Conservation (phyloP, 306 rosid genomes). For the Dicorynia guianensis region DNA sequence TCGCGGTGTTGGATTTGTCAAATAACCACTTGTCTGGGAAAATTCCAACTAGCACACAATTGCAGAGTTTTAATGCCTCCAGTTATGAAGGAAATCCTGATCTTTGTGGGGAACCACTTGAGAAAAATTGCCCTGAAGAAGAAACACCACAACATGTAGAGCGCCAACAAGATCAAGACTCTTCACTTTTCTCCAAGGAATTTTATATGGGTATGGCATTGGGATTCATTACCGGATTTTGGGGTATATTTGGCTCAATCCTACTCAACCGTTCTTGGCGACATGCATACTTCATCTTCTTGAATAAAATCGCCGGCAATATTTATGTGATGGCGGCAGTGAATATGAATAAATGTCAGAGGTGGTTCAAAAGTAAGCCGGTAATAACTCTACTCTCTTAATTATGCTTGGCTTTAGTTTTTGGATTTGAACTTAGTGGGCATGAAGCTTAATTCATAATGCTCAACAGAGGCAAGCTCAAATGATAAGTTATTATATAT, state of each 20-base stretch:
- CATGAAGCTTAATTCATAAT: too few relatives aligned
- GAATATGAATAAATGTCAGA: background rate
- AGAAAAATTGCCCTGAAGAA: background rate
- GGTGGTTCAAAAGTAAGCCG: background rate
- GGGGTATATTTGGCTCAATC: constrained; percentile 25
- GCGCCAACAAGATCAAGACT: too few relatives aligned
- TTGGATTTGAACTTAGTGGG: too few relatives aligned
- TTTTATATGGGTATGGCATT: constrained; percentile 30
- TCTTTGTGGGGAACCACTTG: constrained; percentile 4
- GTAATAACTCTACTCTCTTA: background rate
- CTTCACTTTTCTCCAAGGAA: background rate
- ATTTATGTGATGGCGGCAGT: background rate
- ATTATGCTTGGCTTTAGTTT: background rate
- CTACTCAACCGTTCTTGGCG: constrained; percentile 9
- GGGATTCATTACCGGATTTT: constrained; percentile 18
- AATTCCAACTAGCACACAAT: background rate
- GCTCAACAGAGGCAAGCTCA: too few relatives aligned
- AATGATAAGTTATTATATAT: too few relatives aligned
- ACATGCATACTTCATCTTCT: constrained; percentile 32
- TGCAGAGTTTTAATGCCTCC: background rate
- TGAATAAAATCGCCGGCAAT: background rate
- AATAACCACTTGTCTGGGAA: background rate
- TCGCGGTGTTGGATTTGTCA: background rate
- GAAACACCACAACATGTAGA: background rate
- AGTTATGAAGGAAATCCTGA: background rate